A percentile compares a stretch with the other conserved stretches of the same genome.
Conservation (phyloP, 345 rosid species). For the Euphorbia tirucalli region DNA sequence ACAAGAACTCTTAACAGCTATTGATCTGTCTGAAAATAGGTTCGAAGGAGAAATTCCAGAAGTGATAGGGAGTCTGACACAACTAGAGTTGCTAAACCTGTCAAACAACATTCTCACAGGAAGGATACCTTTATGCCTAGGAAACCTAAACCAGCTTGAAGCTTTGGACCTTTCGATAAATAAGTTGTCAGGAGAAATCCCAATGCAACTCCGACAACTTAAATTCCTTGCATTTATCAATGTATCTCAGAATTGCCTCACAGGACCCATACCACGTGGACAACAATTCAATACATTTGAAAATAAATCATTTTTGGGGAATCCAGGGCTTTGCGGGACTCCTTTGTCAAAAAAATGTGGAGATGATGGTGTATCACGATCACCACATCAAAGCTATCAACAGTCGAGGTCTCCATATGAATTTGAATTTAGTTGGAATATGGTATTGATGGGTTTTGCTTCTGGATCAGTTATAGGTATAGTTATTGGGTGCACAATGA, state of each 20-base stretch:
- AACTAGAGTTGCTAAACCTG: slow-evolving; percentile 8
- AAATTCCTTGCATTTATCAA: slow-evolving; percentile 12
- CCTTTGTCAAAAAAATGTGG: background rate
- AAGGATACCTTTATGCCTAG: background rate
- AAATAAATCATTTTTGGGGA: background rate
- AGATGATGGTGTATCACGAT: background rate
- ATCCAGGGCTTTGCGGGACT: background rate
- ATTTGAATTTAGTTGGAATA: background rate
- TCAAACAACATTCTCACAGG: slow-evolving; percentile 14
- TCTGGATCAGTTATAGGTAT: background rate
- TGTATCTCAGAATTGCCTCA: slow-evolving; percentile 5
- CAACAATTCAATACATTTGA: background rate
- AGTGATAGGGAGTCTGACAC: background rate
- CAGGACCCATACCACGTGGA: background rate
- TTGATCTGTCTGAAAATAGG: slow-evolving; percentile 14
- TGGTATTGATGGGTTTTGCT: background rate
- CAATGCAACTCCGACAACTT: slow-evolving; percentile 3
- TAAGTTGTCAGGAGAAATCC: slow-evolving; percentile 7
- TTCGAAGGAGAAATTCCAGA: slow-evolving; percentile 20
- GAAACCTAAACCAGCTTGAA: slow-evolving; percentile 8
- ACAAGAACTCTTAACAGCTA: background rate
- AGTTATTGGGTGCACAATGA: background rate
- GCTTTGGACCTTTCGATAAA: slow-evolving; percentile 14
- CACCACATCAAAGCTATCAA: background rate
- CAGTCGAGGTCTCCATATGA: background rate